Percentiles rank a stretch among this genome's conserved stretches.
Evolutionary conservation across 495 filamentous ascomycete genomes (phyloP).

Genomic region (Trichoderma gamsii): DNA sequence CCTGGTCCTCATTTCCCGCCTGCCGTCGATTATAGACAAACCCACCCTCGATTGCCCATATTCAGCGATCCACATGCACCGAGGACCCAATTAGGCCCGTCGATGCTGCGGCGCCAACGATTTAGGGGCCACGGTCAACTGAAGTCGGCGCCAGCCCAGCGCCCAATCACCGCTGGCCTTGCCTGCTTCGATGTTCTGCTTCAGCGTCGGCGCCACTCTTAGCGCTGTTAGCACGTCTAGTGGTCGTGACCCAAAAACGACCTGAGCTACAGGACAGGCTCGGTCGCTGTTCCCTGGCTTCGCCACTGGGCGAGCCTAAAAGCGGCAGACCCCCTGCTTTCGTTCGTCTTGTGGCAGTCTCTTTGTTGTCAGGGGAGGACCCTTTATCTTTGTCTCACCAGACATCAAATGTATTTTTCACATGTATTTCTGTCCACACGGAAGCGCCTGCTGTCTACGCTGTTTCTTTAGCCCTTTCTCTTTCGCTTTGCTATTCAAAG

Average conservation of each 20-base stretch:
- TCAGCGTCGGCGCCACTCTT: neutral
- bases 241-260: too few relatives aligned
- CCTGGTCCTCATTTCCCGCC: conserved; percentile 10
- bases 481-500: too few relatives aligned
- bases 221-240: neutral
- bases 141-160: neutral
- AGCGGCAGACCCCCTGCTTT: neutral
- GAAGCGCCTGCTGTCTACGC: neutral
- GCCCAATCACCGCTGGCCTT: neutral
- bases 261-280: too few relatives aligned
- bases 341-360: too few relatives aligned
- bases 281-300: neutral
- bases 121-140: conserved; percentile 11
- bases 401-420: too few relatives aligned
- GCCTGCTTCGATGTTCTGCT: neutral
- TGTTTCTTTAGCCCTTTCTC: too few relatives aligned
- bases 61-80: conserved; percentile 6
- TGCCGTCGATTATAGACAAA: conserved; percentile 2
- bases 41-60: neutral
- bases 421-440: neutral
- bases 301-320: conserved; percentile 9
- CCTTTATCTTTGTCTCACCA: too few relatives aligned
- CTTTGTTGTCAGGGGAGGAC: neutral
- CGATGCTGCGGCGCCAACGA: neutral
- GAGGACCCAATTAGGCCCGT: conserved; percentile 12